A percentile compares a stretch with the other conserved stretches of the same genome.
Conservation (phyloP, 2,329 filamentous ascomycete genomes). For the Trichophyton schoenleinii region DNA sequence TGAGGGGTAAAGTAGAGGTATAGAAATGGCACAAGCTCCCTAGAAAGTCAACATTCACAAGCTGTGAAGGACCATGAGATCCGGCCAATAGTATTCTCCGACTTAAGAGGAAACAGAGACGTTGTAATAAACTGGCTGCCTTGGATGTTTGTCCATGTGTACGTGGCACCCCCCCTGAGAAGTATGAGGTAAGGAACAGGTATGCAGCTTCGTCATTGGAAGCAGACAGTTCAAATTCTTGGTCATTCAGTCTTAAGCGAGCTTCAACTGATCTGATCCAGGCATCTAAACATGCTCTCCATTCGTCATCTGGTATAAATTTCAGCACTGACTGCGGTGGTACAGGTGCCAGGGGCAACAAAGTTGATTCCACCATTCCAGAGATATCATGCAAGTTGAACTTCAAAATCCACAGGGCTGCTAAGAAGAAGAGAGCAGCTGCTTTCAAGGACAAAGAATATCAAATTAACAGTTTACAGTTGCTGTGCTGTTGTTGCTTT, state of each 20-base stretch:
- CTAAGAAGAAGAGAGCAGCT: background rate
- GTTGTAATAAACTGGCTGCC: conserved; percentile 44
- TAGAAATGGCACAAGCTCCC: conserved; percentile 56
- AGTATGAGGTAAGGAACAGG: conserved; percentile 55
- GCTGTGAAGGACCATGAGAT: conserved; percentile 30
- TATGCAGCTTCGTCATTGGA: conserved; percentile 47
- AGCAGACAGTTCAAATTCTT: conserved; percentile 42
- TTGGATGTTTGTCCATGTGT: conserved; percentile 18
- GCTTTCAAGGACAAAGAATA: background rate
- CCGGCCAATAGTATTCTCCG: conserved; percentile 43
- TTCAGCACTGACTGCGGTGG: conserved; percentile 56
- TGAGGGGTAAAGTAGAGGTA: conserved; percentile 47
- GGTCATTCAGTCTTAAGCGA: conserved; percentile 47
- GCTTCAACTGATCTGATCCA: conserved; percentile 59
- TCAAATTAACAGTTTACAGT: background rate
- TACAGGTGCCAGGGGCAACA: conserved; percentile 63
- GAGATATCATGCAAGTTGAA: background rate
- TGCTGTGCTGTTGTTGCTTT: background rate
- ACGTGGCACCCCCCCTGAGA: conserved; percentile 37
- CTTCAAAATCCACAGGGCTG: background rate
- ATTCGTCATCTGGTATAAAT: conserved; percentile 56
- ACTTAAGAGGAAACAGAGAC: conserved; percentile 51
- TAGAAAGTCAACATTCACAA: conserved; percentile 57
- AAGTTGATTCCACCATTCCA: background rate
- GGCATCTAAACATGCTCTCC: conserved; percentile 62